Evolutionary conservation across 177 flowering plant genomes (phyloP), one percentile per base, ranked within the genome.

Genomic region (Tripterygium wilfordii): DNA sequence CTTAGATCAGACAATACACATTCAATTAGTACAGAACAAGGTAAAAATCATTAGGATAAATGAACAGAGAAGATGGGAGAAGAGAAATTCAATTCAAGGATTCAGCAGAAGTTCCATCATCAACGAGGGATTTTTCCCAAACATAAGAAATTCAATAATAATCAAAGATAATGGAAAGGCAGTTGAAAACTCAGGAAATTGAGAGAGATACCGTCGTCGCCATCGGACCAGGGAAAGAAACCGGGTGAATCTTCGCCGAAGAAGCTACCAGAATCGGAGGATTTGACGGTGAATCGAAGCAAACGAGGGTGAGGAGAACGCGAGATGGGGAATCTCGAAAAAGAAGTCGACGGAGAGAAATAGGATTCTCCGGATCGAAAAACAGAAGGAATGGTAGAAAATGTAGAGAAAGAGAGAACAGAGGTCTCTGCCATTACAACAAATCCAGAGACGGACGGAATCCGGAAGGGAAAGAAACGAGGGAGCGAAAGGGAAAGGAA

Each of bases 161-260:
- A n/a, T n/a, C n/a, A n/a, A n/a, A n/a, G n/a, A 30, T 30, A 22
- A 2, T 13, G 32, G 23, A 31, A n/a, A n/a, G n/a, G n/a, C 33
- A 19, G 27, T 7, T 16, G 15, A 14, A 31, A 22, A 9, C 25
- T 12, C 30, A 15, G 14, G 28, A 27, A 16, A 43, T 23, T 17
- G 23, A 20, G 26, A 21, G 10, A 42, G 10, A 1, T 44, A 69
- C 78, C 72, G 21, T 42, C 20, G 12, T 71, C 67, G n/a, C 55
- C 60, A 28, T 66, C 64, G 25, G 65, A 68, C 95, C 89, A 82
- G 4, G 89, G 89, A 27, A 77, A 80, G 41, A 63, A 70, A 5
- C 82, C 80, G 48, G 67, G 77, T 0, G 67, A 53, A 28, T 80
- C 80, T 22, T 74, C 84, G 23, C 64, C 69, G 38, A 53, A 49